phyloP scores from a whole-genome alignment of 257 asterid species.

The Solanum ossicruentum region DNA sequence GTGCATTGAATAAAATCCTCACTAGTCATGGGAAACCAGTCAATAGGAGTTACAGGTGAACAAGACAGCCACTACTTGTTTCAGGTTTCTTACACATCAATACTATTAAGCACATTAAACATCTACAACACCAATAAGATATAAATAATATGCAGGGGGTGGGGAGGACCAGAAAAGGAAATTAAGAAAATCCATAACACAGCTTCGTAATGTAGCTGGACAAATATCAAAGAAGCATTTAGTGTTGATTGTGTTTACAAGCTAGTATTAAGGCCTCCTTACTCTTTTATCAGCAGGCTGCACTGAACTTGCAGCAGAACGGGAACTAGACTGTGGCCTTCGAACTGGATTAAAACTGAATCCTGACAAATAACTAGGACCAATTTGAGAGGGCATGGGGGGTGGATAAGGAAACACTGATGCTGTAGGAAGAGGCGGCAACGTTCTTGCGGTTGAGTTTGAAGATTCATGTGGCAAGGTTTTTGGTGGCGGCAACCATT shows the following conservation, averaged over 20 bases:
- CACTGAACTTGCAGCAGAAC: background rate
- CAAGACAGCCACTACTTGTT: background rate
- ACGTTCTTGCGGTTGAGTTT: background rate
- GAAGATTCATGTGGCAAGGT: background rate
- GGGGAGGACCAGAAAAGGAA: background rate
- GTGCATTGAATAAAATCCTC: background rate
- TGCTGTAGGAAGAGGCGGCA: background rate
- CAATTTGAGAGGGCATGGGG: background rate
- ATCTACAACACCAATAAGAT: background rate
- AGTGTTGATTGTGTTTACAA: background rate
- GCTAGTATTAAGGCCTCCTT: background rate
- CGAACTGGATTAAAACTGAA: background rate
- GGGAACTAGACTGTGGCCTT: background rate
- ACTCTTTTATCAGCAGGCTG: background rate
- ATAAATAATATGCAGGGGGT: background rate
- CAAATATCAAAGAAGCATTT: background rate
- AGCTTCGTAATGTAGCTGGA: background rate
- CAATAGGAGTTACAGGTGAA: background rate
- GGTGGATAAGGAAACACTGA: background rate
- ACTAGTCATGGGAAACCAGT: background rate
- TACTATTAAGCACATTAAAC: background rate
- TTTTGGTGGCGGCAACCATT: conserved; percentile 12
- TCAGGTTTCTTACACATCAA: background rate
- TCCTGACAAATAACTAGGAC: conserved; percentile 3
- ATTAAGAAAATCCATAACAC: background rate